These are phyloP conservation scores for Leccinum boreale DNA, from an alignment of 768 basidiomycete genomes.

Conservation along the genomic window DNA sequence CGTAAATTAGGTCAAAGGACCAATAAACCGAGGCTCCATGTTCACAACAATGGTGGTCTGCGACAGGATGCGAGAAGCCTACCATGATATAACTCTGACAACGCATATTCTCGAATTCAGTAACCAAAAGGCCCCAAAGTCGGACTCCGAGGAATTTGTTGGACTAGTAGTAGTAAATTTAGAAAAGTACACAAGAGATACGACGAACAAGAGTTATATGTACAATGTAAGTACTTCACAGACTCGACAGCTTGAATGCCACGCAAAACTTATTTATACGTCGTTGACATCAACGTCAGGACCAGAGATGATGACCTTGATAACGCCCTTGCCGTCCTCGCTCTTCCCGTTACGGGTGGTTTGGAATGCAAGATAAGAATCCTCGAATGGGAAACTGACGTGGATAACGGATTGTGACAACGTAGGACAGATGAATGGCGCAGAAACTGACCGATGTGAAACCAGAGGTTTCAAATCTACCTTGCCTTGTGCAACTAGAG, in stretches of 20 bases:
- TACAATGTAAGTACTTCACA: neutral
- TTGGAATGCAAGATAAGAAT: slow-evolving; percentile 78
- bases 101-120: neutral
- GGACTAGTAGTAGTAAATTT: no score
- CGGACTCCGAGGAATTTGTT: no score
- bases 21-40: neutral
- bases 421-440: neutral
- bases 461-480: slow-evolving; percentile 87
- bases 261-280: slow-evolving; percentile 21
- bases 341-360: slow-evolving; percentile 79
- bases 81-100: neutral
- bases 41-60: neutral
- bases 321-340: slow-evolving; percentile 81
- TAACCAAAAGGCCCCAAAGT: neutral
- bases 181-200: no score
- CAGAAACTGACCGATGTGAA: slow-evolving; percentile 66
- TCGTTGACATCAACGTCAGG: slow-evolving; percentile 55
- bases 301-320: slow-evolving; percentile 87
- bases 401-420: neutral
- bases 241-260: no score
- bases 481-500: slow-evolving; percentile 76
- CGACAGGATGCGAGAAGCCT: no score
- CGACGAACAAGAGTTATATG: neutral
- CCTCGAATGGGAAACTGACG: slow-evolving; percentile 65
- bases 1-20: no score